These are phyloP conservation scores for Dioscorea alata DNA, from an alignment of 106 monocot genomes.

Conservation along the genomic window DNA sequence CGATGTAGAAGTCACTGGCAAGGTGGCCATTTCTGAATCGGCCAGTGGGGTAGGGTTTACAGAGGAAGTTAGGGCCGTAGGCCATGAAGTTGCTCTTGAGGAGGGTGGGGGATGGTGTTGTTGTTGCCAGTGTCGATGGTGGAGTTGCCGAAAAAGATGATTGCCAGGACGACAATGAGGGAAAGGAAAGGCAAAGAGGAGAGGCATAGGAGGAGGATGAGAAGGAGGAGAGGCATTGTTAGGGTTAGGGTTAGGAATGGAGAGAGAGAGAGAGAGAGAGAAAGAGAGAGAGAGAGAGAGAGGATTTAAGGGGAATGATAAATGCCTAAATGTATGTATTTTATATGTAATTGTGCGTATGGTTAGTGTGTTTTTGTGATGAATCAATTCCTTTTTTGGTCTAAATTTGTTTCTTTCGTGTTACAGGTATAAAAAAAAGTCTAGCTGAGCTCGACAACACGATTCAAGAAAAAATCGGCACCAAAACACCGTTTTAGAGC, in stretches of 20 bases:
- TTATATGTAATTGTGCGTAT: too few species aligned
- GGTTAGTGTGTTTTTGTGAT: too few species aligned
- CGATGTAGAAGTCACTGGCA: conserved; percentile 43
- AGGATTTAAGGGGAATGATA: not conserved
- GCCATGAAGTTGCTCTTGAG: too few species aligned
- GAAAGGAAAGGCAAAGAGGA: not conserved
- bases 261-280: too few species aligned
- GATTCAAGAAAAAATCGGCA: too few species aligned
- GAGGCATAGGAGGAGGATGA: not conserved
- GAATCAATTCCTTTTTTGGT: too few species aligned
- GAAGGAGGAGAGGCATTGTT: not conserved
- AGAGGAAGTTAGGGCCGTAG: conserved; percentile 4
- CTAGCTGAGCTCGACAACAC: too few species aligned
- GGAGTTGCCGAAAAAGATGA: not conserved
- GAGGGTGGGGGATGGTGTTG: not conserved
- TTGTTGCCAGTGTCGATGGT: not conserved
- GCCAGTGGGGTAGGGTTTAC: conserved; percentile 20
- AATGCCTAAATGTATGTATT: too few species aligned
- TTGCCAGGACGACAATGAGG: not conserved
- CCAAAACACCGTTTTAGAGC: too few species aligned
- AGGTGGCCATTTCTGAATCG: conserved; percentile 56
- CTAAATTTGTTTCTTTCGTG: too few species aligned
- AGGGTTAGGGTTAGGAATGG: not conserved
- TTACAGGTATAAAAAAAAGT: too few species aligned
- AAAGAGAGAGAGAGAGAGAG: too few species aligned